Evolutionary conservation across 805 yeast species (phyloP).

Genomic region (Ogataea nakhonphanomensis): DNA sequence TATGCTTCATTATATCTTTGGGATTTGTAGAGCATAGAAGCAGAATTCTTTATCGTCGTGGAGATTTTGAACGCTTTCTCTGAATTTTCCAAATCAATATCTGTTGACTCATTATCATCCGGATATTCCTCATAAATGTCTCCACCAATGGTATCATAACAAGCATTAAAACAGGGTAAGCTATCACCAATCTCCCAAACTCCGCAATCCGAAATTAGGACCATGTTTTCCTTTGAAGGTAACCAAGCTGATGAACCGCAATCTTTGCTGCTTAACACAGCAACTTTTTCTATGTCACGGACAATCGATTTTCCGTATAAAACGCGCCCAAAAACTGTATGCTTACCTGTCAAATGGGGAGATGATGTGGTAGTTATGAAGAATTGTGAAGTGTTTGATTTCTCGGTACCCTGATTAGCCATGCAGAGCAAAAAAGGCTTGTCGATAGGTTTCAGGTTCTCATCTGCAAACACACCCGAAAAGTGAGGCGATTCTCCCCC

Average conservation of each 20-base stretch:
- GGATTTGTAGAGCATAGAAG: slow-evolving; percentile 53
- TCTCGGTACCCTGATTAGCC: slow-evolving; percentile 53
- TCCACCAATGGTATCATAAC: slow-evolving; percentile 59
- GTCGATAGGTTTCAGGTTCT: slow-evolving; percentile 46
- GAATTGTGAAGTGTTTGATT: slow-evolving; percentile 63
- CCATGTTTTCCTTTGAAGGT: slow-evolving; percentile 39
- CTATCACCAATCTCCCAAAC: slow-evolving; percentile 51
- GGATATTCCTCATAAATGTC: slow-evolving; percentile 77
- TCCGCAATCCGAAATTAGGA: slow-evolving; percentile 58
- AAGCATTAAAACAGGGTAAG: slow-evolving; percentile 61
- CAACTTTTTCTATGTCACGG: slow-evolving; percentile 56
- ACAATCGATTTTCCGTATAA: slow-evolving; percentile 64
- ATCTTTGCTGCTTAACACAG: slow-evolving; percentile 38
- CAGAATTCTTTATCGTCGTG: slow-evolving; percentile 61
- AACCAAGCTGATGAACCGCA: slow-evolving; percentile 22
- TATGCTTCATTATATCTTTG: slow-evolving; percentile 50
- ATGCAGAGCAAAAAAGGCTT: slow-evolving; percentile 53
- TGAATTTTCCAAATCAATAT: slow-evolving; percentile 46
- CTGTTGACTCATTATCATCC: slow-evolving; percentile 64
- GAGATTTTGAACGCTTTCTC: slow-evolving; percentile 50
- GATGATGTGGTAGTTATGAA: slow-evolving; percentile 67
- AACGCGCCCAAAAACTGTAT: slow-evolving; percentile 75
- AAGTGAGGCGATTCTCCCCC: slow-evolving; percentile 46
- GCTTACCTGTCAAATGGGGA: slow-evolving; percentile 73
- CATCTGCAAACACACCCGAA: slow-evolving; percentile 46